These are phyloP conservation scores for Boletus rubescentipes DNA, from an alignment of 768 basidiomycete species.

Conservation along the genomic window DNA sequence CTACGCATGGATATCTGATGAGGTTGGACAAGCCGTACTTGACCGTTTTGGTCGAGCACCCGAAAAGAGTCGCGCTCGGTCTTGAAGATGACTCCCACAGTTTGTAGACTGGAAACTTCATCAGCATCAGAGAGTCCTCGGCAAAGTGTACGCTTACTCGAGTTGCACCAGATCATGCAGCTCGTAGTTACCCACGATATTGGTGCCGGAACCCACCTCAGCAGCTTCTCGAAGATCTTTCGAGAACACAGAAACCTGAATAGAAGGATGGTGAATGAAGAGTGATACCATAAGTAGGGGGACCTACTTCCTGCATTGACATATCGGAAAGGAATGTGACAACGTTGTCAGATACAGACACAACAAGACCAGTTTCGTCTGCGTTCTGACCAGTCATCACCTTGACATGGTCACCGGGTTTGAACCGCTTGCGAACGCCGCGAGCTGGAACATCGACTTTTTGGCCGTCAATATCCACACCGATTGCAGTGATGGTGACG, in stretches of 20 bases:
- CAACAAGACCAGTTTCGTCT: conserved; percentile 94
- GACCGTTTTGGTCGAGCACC: conserved; percentile 91
- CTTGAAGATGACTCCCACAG: conserved; percentile 96
- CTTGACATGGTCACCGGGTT: conserved; percentile 97
- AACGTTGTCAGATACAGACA: conserved; percentile 85
- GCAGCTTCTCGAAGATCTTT: conserved; percentile 97
- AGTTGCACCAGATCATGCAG: conserved; percentile 95
- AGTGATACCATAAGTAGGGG: neutral
- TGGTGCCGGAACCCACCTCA: conserved; percentile 91
- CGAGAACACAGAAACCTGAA: conserved; percentile 91
- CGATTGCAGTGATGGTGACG: conserved; percentile 77
- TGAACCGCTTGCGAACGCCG: conserved; percentile 92
- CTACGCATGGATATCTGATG: conserved; percentile 93
- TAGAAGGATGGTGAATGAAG: conserved; percentile 4
- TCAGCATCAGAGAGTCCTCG: conserved; percentile 8
- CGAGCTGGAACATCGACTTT: conserved; percentile 83
- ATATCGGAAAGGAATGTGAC: conserved; percentile 98
- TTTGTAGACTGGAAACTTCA: conserved; percentile 62
- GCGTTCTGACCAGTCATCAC: conserved; percentile 94
- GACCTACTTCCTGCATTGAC: conserved; percentile 85
- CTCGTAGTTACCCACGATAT: conserved; percentile 90
- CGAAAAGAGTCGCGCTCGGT: conserved; percentile 96
- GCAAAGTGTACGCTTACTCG: conserved; percentile 59
- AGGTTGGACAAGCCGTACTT: conserved; percentile 84
- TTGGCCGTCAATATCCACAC: conserved; percentile 83